Percentiles rank a stretch among this genome's conserved stretches.
Evolutionary conservation across 257 asterid species (phyloP).

Genomic region (Plectranthus barbatus): DNA sequence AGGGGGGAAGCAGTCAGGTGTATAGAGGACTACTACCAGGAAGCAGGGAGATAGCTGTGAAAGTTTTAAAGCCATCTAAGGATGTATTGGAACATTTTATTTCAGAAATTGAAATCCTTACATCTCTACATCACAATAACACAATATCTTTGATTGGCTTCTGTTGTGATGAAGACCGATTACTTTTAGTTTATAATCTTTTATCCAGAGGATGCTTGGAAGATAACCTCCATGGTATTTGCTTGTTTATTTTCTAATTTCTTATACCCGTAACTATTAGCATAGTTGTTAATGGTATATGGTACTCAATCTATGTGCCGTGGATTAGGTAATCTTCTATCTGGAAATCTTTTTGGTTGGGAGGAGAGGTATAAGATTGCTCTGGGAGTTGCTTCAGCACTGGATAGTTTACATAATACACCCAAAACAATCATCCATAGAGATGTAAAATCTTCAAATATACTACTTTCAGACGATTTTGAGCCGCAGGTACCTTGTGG

Average conservation of each 20-base stretch:
- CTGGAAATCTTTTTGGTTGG: constrained; percentile 48
- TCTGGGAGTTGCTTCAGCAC: constrained; percentile 73
- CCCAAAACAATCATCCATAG: constrained; percentile 60
- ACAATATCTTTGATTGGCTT: constrained; percentile 64
- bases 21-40: constrained; percentile 60
- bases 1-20: constrained; percentile 77
- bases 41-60: constrained; percentile 64
- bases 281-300: not conserved
- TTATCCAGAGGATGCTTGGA: constrained; percentile 78
- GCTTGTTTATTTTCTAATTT: constrained; percentile 8
- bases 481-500: constrained; percentile 56
- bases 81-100: constrained; percentile 52
- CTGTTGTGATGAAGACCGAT: constrained; percentile 44
- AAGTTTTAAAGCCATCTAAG: constrained; percentile 56
- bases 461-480: constrained; percentile 69
- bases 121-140: constrained; percentile 52
- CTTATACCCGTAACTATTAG: not conserved
- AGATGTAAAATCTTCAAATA: constrained; percentile 85
- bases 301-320: constrained; percentile 6
- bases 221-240: constrained; percentile 62
- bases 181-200: constrained; percentile 72
- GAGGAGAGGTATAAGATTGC: constrained; percentile 67
- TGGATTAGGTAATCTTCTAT: constrained; percentile 35
- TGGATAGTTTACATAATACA: constrained; percentile 52
- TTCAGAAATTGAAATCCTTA: constrained; percentile 63